Conservation (phyloP, 805 yeast species). For the Ogataea chonburiensis region DNA sequence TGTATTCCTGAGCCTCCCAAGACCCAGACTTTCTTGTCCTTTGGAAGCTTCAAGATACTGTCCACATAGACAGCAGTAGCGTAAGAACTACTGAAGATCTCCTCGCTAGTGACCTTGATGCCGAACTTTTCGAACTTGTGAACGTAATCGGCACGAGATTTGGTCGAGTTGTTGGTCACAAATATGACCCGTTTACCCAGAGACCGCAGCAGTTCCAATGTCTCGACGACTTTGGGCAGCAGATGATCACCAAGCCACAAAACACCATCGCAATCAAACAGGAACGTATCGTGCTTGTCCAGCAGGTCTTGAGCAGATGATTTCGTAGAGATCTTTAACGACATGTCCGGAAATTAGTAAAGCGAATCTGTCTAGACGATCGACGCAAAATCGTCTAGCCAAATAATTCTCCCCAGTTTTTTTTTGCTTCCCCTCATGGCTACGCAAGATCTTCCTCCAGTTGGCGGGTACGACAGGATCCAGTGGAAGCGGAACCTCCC, state of each 20-base stretch:
- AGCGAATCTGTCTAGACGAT: constrained; percentile 11
- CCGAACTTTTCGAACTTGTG: constrained; percentile 68
- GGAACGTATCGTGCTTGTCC: constrained; percentile 72
- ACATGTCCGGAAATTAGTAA: constrained; percentile 32
- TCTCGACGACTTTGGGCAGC: constrained; percentile 76
- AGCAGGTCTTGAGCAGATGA: constrained; percentile 55
- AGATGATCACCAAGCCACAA: constrained; percentile 87
- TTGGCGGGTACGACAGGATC: constrained; percentile 79
- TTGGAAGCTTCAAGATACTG: constrained; percentile 71
- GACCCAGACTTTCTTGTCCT: constrained; percentile 79
- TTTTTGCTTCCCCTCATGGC: constrained; percentile 11
- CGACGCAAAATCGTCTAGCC: constrained; percentile 7
- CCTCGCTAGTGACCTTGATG: constrained; percentile 49
- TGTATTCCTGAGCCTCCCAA: constrained; percentile 87
- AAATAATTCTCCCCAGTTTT: constrained; percentile 1
- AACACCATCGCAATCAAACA: constrained; percentile 98
- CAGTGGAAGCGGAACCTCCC: constrained; percentile 91
- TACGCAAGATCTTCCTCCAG: constrained; percentile 80
- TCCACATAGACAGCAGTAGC: constrained; percentile 86
- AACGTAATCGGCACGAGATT: constrained; percentile 76
- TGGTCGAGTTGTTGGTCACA: constrained; percentile 95
- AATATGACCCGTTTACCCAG: constrained; percentile 70
- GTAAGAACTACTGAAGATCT: constrained; percentile 88
- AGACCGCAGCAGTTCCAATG: constrained; percentile 57
- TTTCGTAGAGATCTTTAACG: constrained; percentile 48